Conservation (phyloP, 2,329 filamentous ascomycete species). For the Orbilia javanica region DNA sequence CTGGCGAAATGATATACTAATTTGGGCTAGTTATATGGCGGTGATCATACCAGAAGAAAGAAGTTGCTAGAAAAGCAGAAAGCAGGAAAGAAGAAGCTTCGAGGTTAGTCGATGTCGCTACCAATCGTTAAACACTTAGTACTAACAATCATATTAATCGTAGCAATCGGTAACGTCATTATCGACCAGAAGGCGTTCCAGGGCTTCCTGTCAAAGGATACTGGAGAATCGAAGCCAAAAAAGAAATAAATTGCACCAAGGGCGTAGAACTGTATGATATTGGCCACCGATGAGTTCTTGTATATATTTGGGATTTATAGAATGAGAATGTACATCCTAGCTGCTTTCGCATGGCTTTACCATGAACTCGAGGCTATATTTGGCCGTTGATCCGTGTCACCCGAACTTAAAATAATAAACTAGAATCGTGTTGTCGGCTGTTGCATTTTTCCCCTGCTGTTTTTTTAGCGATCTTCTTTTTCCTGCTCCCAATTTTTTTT, state of each 20-base stretch:
- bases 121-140: background rate
- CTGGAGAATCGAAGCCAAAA: conserved; percentile 38
- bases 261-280: conserved; percentile 19
- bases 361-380: too few relatives aligned
- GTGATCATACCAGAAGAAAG: conserved; percentile 82
- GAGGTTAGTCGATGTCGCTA: conserved; percentile 63
- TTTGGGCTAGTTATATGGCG: conserved; percentile 76
- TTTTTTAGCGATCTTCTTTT: conserved; percentile 22
- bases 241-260: conserved; percentile 5
- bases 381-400: too few relatives aligned
- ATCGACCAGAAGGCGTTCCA: conserved; percentile 98
- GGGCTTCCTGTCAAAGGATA: conserved; percentile 85
- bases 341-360: background rate
- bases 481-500: conserved; percentile 18
- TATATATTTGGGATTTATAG: conserved; percentile 15
- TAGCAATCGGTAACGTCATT: conserved; percentile 81
- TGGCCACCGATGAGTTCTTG: background rate
- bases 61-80: conserved; percentile 98
- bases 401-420: background rate
- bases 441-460: conserved; percentile 38
- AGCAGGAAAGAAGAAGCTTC: conserved; percentile 88
- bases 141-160: conserved; percentile 10
- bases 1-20: conserved; percentile 69
- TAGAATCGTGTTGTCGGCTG: conserved; percentile 44
- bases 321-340: background rate